These are phyloP conservation scores for Parathielavia appendiculata DNA, from an alignment of 495 filamentous ascomycete species.

Conservation along the genomic window DNA sequence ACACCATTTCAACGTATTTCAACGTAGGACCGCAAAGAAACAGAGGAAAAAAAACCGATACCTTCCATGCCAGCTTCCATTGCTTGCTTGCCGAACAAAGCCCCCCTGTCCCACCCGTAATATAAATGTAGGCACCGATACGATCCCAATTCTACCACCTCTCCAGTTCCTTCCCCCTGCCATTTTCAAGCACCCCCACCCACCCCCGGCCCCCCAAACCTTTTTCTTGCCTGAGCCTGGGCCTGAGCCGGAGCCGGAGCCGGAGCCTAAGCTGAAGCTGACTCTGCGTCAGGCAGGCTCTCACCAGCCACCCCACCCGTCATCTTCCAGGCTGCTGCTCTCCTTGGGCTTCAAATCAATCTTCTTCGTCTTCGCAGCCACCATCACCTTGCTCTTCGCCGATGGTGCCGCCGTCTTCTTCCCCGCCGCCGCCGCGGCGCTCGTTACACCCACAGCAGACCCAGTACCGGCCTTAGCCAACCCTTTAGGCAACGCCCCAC, in stretches of 20 bases:
- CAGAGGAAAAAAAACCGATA: too few relatives aligned
- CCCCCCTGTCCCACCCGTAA: too few relatives aligned
- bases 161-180: too few relatives aligned
- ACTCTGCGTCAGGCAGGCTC: background rate
- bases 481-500: conserved; percentile 67
- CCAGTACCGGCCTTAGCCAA: conserved; percentile 51
- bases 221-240: too few relatives aligned
- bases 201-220: too few relatives aligned
- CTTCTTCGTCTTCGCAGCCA: conserved; percentile 40
- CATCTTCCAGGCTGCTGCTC: conserved; percentile 50
- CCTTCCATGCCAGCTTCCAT: too few relatives aligned
- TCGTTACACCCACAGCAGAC: conserved; percentile 24
- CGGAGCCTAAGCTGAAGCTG: background rate
- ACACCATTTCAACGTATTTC: too few relatives aligned
- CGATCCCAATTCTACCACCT: too few relatives aligned
- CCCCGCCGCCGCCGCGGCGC: conserved; percentile 13
- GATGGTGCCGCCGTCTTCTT: conserved; percentile 18
- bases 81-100: too few relatives aligned
- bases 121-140: too few relatives aligned
- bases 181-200: background rate
- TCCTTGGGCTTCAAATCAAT: conserved; percentile 53
- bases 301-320: conserved; percentile 67
- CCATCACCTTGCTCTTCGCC: conserved; percentile 7
- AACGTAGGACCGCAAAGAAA: too few relatives aligned
- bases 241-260: too few relatives aligned